Base-by-base conservation (phyloP, 2,329 filamentous ascomycete species). In the Talaromyces sp. region DNA sequence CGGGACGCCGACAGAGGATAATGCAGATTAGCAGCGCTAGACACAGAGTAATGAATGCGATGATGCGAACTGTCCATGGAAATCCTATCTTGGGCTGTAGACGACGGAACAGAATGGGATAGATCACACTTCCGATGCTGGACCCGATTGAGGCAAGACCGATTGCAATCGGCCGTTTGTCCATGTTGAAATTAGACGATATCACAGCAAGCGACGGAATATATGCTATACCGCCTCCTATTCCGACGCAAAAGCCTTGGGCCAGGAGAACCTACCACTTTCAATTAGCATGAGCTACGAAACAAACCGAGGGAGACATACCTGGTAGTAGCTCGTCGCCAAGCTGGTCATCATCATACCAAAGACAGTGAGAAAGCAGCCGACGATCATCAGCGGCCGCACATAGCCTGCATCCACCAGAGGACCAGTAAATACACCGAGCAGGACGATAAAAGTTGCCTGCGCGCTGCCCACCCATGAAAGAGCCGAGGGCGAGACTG, bases 131-230 rank as follows among this genome's bases (percentile, higher is more conserved):
- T 2, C 84, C 84, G 8, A 85, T 74, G 3, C 81, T 82, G 27
- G 81, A 84, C 1, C 87, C 87, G 7, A 80, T 82, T 1, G 85
- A 84, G 1, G 84, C 82, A 7, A 88, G 68, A 1, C 85, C 85
- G 51, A 88, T 81, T 3, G 84, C 86, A 28, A 89, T 73, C 0
- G 81, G 80, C 59, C 84, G 78, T 64, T 78, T 81, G 52, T 76
- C 77, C 2, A 71, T 79, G 54, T 77, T 77, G 69, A 89, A 89
- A 68, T 90, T 90, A 9, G 87, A 87, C 4, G 87, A 83, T 1
- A 90, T 75, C 4, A 88, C 82, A 1, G 88, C 84, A 32, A 90
- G 79, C 47, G 82, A 79, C 0, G 88, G 85, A 56, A 86, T 83
- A 72, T 88, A 90, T 5, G 89, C 73, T 63, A 80, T 84, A 6